Base-by-base conservation (phyloP, 352 stramenopile species). In the Achlya hypogyna region DNA sequence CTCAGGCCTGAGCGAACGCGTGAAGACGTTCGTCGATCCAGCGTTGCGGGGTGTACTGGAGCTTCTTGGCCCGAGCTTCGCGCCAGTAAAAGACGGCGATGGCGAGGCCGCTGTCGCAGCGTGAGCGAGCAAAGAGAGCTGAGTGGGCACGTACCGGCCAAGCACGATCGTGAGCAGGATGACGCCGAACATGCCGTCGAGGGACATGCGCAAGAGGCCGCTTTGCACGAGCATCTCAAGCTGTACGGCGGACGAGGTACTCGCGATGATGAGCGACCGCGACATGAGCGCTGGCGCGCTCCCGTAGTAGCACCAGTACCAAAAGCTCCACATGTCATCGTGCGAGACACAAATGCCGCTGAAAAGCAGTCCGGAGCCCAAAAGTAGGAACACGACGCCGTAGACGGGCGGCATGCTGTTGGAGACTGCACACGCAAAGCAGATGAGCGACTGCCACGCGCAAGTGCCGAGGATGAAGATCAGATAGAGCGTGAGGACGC, bases 221-320 rank as follows among this genome's bases (percentile, higher is more conserved):
- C 60, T 58, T n/a, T 25, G 28, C 29, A 59, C 60, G 29, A 67
- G 29, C 60, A 67, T 67, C 31, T 67, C 40, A n/a, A 67, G 1
- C 47, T 67, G 60, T 31, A 67, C 20, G 5, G 22, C 16, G 40
- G 60, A 67, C 27, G 34, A 54, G 6, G 60, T 58, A 25, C 45
- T 59, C 12, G 60, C 60, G 20, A 67, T 53, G 42, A 67, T 67
- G 45, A 67, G 51, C 4, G 60, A 67, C 25, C 60, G 45, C 0
- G 45, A 25, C 60, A 67, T 67, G 60, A 67, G 60, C 12, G 60
- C 60, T 10, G 60, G 60, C 28, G 45, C 40, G 27, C 38, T 67
- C 0, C 22, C 40, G 58, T 54, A 67, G 45, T 67, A 67, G 60
- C 60, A 54, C 60, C 60, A 67, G 35, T 67, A 58, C 60, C 60